Percentiles rank a stretch among this genome's conserved stretches.
phyloP scores from a whole-genome alignment of 1,284 basidiomycete genomes.

The Cronartium ribicola region DNA sequence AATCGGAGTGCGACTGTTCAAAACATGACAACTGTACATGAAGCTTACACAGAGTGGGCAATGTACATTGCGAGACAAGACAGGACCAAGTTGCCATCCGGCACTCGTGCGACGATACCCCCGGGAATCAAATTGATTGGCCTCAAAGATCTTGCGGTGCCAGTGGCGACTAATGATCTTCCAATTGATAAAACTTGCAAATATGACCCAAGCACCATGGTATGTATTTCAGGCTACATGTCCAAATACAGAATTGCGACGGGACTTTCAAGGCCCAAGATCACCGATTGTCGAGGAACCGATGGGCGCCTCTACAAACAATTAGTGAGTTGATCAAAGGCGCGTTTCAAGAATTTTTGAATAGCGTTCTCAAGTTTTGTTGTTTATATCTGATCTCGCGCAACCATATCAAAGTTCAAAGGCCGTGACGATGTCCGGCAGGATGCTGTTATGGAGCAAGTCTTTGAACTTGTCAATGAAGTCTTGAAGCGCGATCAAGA shows the following conservation, averaged over 20 bases:
- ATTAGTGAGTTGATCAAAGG: conserved; percentile 59
- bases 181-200: conserved; percentile 66
- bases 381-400: background rate
- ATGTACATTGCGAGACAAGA: conserved; percentile 42
- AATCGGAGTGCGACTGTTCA: conserved; percentile 54
- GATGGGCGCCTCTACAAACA: conserved; percentile 71
- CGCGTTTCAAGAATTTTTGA: background rate
- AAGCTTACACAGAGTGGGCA: conserved; percentile 77
- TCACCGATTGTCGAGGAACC: conserved; percentile 66
- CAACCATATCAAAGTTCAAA: conserved; percentile 66
- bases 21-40: conserved; percentile 65
- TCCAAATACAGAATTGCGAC: conserved; percentile 65
- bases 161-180: conserved; percentile 70
- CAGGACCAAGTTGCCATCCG: conserved; percentile 44
- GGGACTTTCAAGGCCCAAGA: conserved; percentile 78
- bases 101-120: conserved; percentile 42
- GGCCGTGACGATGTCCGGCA: conserved; percentile 84
- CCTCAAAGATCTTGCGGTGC: conserved; percentile 56
- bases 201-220: conserved; percentile 62
- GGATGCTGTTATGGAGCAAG: conserved; percentile 98
- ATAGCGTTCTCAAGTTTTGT: background rate
- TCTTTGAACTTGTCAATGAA: conserved; percentile 82
- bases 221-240: conserved; percentile 64
- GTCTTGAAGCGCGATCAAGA: conserved; percentile 70
- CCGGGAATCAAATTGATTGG: conserved; percentile 46